Evolutionary conservation across 2,329 filamentous ascomycete genomes (phyloP).

Genomic region (Colletotrichum lupini): DNA sequence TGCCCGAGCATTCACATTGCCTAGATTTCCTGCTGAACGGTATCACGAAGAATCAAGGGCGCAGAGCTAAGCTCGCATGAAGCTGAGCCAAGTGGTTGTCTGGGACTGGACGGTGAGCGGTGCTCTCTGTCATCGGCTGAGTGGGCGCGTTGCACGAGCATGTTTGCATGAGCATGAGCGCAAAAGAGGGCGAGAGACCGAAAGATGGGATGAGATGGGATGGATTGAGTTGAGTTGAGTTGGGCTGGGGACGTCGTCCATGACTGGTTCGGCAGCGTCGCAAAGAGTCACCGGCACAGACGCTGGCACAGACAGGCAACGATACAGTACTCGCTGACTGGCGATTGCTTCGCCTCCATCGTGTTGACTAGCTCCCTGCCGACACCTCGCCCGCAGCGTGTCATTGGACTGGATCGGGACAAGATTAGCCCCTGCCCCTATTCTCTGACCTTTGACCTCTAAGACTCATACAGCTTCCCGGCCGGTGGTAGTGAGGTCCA

Average conservation of each 20-base stretch:
- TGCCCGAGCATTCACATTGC: not conserved
- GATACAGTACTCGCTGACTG: constrained; percentile 22
- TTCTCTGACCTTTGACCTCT: constrained; percentile 18
- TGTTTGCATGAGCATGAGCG: constrained; percentile 22
- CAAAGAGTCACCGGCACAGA: constrained; percentile 22
- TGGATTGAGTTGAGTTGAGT: not conserved
- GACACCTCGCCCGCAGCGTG: constrained; percentile 15
- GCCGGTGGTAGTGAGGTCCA: not conserved
- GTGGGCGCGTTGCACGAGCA: constrained; percentile 16
- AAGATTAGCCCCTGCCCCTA: constrained; percentile 14
- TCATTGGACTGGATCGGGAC: constrained; percentile 19
- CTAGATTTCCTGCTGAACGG: constrained; percentile 7
- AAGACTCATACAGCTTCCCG: constrained; percentile 13
- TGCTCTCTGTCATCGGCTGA: constrained; percentile 31
- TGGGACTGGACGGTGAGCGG: constrained; percentile 14
- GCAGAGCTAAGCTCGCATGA: constrained; percentile 12
- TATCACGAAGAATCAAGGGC: not conserved
- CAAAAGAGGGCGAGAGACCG: not conserved
- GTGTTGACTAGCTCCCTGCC: constrained; percentile 28
- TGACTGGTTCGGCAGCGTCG: constrained; percentile 20
- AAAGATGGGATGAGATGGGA: constrained; percentile 8
- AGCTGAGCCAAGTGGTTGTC: constrained; percentile 26
- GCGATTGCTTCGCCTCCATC: constrained; percentile 36
- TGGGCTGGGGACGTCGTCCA: constrained; percentile 19
- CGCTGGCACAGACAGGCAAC: constrained; percentile 29